Conservation (phyloP, 2,329 filamentous ascomycete genomes). For the Huntiella decipiens region DNA sequence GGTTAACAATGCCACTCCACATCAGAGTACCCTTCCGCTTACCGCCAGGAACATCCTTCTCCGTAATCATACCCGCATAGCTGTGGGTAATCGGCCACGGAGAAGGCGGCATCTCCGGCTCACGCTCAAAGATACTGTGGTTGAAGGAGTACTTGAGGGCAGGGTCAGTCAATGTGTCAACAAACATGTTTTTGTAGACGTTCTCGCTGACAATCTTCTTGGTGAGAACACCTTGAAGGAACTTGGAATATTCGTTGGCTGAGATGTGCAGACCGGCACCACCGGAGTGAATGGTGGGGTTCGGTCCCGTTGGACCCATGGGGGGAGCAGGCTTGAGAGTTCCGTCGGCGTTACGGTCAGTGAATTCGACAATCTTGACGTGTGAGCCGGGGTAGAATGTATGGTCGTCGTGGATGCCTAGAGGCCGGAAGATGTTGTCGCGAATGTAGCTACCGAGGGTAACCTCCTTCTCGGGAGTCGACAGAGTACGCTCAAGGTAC, state of each 20-base stretch:
- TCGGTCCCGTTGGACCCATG: slow-evolving; percentile 13
- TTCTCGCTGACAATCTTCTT: slow-evolving; percentile 17
- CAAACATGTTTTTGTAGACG: slow-evolving; percentile 20
- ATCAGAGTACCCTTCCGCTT: slow-evolving; percentile 24
- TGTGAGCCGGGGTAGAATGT: slow-evolving; percentile 19
- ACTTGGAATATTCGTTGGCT: slow-evolving; percentile 21
- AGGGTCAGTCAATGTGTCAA: slow-evolving; percentile 21
- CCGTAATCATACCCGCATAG: slow-evolving; percentile 22
- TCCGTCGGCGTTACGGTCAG: slow-evolving; percentile 10
- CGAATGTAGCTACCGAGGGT: slow-evolving; percentile 23
- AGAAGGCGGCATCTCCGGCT: slow-evolving; percentile 19
- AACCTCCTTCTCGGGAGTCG: slow-evolving; percentile 13
- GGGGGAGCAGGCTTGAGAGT: slow-evolving; percentile 13
- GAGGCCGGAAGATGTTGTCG: slow-evolving; percentile 19
- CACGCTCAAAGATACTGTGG: slow-evolving; percentile 11
- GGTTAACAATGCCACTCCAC: slow-evolving; percentile 25
- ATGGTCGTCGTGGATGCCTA: slow-evolving; percentile 16
- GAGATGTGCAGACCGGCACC: slow-evolving; percentile 26
- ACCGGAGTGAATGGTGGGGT: slow-evolving; percentile 22
- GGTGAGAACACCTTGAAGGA: slow-evolving; percentile 19
- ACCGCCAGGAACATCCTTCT: slow-evolving; percentile 22
- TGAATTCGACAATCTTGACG: slow-evolving; percentile 9
- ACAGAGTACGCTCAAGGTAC: slow-evolving; percentile 20
- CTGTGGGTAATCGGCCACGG: slow-evolving; percentile 20
- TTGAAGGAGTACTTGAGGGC: slow-evolving; percentile 15